Evolutionary conservation across 768 basidiomycete species (phyloP).

Genomic region (Auriculariales sp.): DNA sequence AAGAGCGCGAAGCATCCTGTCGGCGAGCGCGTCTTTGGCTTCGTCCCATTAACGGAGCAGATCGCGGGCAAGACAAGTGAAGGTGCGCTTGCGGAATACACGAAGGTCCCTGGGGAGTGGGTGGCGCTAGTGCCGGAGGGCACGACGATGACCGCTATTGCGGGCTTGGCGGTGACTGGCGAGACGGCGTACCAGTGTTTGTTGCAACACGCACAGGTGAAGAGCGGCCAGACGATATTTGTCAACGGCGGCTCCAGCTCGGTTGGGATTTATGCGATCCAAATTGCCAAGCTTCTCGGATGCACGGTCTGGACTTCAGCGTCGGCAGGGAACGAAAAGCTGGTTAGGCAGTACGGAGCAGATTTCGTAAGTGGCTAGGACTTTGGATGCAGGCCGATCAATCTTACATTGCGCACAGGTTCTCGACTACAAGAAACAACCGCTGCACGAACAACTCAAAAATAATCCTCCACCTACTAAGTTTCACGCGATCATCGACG

Average conservation of each 20-base stretch:
- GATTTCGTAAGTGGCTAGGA: constrained; percentile 35
- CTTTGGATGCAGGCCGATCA: too few species aligned
- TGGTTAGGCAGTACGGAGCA: constrained; percentile 45
- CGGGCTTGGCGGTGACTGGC: constrained; percentile 45
- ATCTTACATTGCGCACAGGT: constrained; percentile 31
- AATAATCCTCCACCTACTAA: constrained; percentile 31
- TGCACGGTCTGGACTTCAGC: constrained; percentile 44
- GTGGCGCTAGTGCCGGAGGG: constrained; percentile 28
- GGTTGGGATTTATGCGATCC: constrained; percentile 58
- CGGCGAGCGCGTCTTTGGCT: constrained; percentile 56
- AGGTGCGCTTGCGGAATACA: constrained; percentile 50
- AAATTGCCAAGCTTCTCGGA: constrained; percentile 52
- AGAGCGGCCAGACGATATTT: constrained; percentile 44
- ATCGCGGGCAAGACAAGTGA: constrained; percentile 27
- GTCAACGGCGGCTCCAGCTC: constrained; percentile 63
- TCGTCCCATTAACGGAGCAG: too few species aligned
- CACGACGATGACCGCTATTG: constrained; percentile 39
- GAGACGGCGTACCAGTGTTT: constrained; percentile 47
- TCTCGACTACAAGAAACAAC: constrained; percentile 44
- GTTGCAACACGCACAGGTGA: constrained; percentile 30
- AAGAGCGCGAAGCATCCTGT: constrained; percentile 35
- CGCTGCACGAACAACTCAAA: constrained; percentile 31
- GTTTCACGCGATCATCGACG: constrained; percentile 47
- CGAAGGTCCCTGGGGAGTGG: too few species aligned
- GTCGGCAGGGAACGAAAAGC: constrained; percentile 42